Evolutionary conservation across 306 rosid species (phyloP).

Genomic region (Cucurbita ficifolia): DNA sequence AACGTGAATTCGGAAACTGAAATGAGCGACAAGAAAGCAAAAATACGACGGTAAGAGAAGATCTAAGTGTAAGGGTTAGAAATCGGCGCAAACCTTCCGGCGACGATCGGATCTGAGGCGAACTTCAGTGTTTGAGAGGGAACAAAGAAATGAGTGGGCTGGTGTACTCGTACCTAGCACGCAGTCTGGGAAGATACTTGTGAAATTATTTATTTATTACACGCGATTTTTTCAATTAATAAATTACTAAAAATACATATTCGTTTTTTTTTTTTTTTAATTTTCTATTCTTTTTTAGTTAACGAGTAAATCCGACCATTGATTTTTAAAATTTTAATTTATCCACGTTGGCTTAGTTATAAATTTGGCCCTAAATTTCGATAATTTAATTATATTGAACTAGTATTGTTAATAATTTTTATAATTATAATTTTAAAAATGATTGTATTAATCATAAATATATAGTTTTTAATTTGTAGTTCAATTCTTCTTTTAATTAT

Average conservation of each 20-base stretch:
- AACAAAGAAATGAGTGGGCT: neutral
- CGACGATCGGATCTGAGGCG: conserved; percentile 6
- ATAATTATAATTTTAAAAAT: too few relatives aligned
- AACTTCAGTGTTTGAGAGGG: neutral
- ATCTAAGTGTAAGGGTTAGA: neutral
- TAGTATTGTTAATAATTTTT: too few relatives aligned
- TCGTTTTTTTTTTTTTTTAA: neutral
- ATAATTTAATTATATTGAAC: too few relatives aligned
- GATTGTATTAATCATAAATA: too few relatives aligned
- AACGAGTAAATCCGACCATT: too few relatives aligned
- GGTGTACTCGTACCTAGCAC: conserved; percentile 4
- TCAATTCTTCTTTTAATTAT: too few relatives aligned
- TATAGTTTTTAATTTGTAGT: too few relatives aligned
- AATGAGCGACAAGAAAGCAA: neutral
- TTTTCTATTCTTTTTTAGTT: neutral
- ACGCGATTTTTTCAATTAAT: neutral
- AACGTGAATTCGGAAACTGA: neutral
- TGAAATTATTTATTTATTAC: conserved; percentile 3
- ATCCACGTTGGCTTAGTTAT: too few relatives aligned
- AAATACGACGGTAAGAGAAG: neutral
- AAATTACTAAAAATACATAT: neutral
- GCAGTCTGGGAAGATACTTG: neutral
- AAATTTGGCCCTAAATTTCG: too few relatives aligned
- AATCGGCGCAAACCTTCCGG: neutral
- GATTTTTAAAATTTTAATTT: too few relatives aligned